Conservation (phyloP, 2,329 filamentous ascomycete species). For the Cordyceps tenuipes region DNA sequence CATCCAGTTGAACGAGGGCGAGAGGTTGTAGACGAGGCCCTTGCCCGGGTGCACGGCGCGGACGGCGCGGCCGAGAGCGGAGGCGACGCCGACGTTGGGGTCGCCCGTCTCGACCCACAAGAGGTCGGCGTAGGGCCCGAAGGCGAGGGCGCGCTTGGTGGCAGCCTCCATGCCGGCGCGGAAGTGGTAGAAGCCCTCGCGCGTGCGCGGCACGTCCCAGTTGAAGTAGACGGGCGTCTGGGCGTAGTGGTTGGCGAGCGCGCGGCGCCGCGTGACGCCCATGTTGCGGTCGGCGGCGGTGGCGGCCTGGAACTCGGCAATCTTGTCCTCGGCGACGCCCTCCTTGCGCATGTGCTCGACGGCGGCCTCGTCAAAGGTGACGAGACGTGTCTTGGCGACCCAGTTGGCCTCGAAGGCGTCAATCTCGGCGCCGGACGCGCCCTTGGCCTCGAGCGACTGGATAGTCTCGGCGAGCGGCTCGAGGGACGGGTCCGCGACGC, state of each 20-base stretch:
- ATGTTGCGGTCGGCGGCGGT: constrained; percentile 60
- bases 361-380: constrained; percentile 89
- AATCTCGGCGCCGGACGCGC: constrained; percentile 71
- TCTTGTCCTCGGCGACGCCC: constrained; percentile 53
- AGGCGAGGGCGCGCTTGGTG: constrained; percentile 86
- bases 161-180: constrained; percentile 74
- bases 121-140: constrained; percentile 86
- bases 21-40: constrained; percentile 92
- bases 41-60: constrained; percentile 64
- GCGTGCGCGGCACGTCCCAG: constrained; percentile 64
- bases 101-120: constrained; percentile 96
- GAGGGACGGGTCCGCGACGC: constrained; percentile 63
- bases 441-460: constrained; percentile 78
- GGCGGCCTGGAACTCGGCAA: constrained; percentile 58
- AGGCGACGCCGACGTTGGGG: constrained; percentile 70
- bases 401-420: constrained; percentile 79
- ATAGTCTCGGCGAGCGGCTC: constrained; percentile 81
- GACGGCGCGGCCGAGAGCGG: constrained; percentile 68
- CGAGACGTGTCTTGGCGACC: constrained; percentile 76
- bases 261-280: constrained; percentile 69
- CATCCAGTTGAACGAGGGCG: constrained; percentile 98
- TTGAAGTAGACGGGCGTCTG: constrained; percentile 34
- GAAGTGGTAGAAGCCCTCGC: constrained; percentile 93
- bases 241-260: constrained; percentile 59
- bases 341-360: constrained; percentile 62